These are phyloP conservation scores for Microascus cirrosus DNA, from an alignment of 2,329 filamentous ascomycete species.

Conservation along the genomic window DNA sequence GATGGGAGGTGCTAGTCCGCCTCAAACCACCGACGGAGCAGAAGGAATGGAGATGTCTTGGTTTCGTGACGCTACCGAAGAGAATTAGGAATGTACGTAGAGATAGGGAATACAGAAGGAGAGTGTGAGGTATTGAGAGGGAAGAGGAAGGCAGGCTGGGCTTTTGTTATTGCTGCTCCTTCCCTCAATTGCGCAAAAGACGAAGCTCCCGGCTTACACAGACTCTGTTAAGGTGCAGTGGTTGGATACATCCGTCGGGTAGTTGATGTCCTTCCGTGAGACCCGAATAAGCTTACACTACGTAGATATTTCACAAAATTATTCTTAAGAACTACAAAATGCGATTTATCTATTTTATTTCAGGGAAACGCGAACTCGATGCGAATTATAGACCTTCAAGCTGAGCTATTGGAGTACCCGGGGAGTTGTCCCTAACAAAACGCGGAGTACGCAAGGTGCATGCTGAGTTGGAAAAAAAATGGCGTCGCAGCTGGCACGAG, in stretches of 20 bases:
- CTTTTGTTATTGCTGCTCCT: not conserved
- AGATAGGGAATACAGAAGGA: not conserved
- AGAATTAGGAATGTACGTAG: not conserved
- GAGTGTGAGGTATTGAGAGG: not conserved
- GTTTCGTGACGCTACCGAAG: too few species aligned
- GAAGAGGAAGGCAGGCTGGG: not conserved
- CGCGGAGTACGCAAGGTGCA: conserved; percentile 2
- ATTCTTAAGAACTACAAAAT: not conserved
- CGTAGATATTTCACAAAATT: not conserved
- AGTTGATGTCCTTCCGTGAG: not conserved
- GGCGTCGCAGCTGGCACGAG: not conserved
- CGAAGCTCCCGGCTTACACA: not conserved
- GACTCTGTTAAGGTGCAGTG: not conserved
- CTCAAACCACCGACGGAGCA: too few species aligned
- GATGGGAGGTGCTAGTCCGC: not conserved
- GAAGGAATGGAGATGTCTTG: too few species aligned
- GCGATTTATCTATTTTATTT: not conserved
- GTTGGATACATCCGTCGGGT: not conserved
- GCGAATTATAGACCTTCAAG: not conserved
- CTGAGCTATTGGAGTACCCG: not conserved
- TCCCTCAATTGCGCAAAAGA: not conserved
- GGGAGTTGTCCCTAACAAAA: not conserved
- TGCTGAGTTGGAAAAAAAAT: not conserved
- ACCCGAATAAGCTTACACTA: not conserved
- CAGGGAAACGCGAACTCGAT: too few species aligned